These are phyloP conservation scores for Pisolithus sp. DNA, from an alignment of 768 basidiomycete species.

Conservation along the genomic window DNA sequence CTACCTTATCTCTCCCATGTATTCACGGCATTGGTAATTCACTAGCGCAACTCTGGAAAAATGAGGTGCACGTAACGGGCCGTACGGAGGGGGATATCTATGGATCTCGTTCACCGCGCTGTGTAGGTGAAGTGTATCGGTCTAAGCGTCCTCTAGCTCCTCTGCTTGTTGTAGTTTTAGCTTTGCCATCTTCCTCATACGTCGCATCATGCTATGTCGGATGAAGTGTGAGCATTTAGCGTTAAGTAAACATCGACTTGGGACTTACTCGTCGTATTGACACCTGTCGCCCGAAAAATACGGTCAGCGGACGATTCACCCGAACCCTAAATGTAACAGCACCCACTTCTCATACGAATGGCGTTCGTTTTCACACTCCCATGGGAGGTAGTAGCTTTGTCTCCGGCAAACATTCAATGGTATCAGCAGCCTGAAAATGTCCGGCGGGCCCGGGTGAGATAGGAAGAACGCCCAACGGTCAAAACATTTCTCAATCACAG, in stretches of 20 bases:
- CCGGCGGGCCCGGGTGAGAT: neutral
- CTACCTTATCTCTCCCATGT: constrained; percentile 6
- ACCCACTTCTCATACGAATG: constrained; percentile 82
- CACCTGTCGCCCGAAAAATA: constrained; percentile 45
- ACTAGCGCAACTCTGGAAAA: constrained; percentile 10
- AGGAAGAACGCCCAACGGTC: too few relatives aligned
- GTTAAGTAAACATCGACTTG: constrained; percentile 1
- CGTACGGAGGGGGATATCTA: neutral
- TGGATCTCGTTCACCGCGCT: constrained; percentile 4
- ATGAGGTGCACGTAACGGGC: constrained; percentile 1
- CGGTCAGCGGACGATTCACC: neutral
- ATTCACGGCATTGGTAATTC: constrained; percentile 3
- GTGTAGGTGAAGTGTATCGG: constrained; percentile 4
- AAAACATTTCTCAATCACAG: neutral
- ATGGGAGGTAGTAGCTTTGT: constrained; percentile 73
- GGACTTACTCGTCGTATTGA: constrained; percentile 88
- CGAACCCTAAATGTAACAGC: neutral
- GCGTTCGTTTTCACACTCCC: constrained; percentile 89
- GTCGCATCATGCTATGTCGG: constrained; percentile 63
- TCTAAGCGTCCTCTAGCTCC: constrained; percentile 29
- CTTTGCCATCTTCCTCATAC: constrained; percentile 81
- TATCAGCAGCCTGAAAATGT: constrained; percentile 59
- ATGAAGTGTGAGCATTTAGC: neutral
- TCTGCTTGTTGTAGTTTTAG: constrained; percentile 48
- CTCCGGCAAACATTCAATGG: constrained; percentile 85